Base-by-base conservation (phyloP, 1,284 basidiomycete genomes). In the Malassezia obtusa region DNA sequence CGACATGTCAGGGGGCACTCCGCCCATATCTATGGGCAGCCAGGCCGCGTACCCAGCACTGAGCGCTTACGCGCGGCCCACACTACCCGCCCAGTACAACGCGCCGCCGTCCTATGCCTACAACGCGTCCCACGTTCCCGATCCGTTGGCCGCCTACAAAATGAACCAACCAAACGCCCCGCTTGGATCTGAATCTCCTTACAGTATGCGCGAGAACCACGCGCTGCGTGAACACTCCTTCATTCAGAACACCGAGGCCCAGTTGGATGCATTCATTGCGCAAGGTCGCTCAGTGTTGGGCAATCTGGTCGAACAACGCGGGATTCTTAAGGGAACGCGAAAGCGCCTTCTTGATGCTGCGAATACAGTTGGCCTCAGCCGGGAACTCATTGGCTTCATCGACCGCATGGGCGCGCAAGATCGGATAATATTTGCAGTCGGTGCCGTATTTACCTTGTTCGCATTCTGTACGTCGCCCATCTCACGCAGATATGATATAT, bases 201-300 rank as follows among this genome's bases (percentile, higher is more conserved):
- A 55, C 37, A 61, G 58, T 10, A 59, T 59, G 26, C 40, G 70
- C n/a, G 70, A 71, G 50, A 57, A 50, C 1, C 67, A 70, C 41
- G 71, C 71, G 24, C 53, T 73, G 46, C 53, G 69, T 6, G 71
- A 73, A 50, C 71, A 73, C 47, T 59, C 61, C 15, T 73, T 73
- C 46, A 69, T 73, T 37, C 61, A 69, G 37, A 60, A 69, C 36
- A 71, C 71, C 2, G 71, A 73, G 43, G 47, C 52, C 2, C 71
- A 73, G 49, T 51, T 73, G 37, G 71, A 73, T 32, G 59, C 62
- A 9, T 71, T 73, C 39, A 72, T 73, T 30, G 63, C 71, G 1
- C 71, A 73, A 35, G 71, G 71, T 0, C 61, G 65, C 28, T 67
- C 68, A 28, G 66, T 70, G 33, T 65, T 69, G 41, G 65, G 63